A percentile compares a stretch with the other conserved stretches of the same genome.
Evolutionary conservation across 331 rosid species (phyloP).

Genomic region (Ulmus americana): DNA sequence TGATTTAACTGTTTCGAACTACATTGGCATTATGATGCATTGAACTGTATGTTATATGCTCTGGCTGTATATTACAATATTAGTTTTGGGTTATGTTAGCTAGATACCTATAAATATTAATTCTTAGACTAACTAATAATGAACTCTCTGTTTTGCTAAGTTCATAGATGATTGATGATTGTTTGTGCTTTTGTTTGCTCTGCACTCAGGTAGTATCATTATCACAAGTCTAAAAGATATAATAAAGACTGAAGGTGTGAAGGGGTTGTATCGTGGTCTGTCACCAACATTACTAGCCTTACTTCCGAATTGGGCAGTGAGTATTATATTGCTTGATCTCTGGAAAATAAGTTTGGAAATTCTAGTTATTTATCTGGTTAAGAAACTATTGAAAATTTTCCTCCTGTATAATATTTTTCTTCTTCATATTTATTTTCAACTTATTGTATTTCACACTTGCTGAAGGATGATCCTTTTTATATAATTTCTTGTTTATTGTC

Average conservation of each 20-base stretch:
- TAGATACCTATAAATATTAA: neutral
- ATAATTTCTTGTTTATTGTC: neutral
- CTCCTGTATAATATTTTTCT: neutral
- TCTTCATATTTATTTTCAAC: neutral
- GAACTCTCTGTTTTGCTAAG: neutral
- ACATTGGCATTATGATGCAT: neutral
- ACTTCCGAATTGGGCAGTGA: constrained; percentile 98
- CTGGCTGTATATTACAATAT: neutral
- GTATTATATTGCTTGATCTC: constrained; percentile 30
- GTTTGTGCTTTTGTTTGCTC: constrained; percentile 16
- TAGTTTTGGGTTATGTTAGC: neutral
- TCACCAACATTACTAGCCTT: constrained; percentile 84
- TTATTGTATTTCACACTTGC: neutral
- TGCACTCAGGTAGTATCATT: constrained; percentile 68
- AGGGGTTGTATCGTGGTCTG: constrained; percentile 94
- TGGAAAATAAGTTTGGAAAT: neutral
- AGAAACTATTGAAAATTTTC: neutral
- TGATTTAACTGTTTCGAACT: neutral
- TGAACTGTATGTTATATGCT: neutral
- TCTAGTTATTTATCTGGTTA: neutral
- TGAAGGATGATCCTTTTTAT: neutral
- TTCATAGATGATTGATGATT: constrained; percentile 8
- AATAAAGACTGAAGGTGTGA: constrained; percentile 67
- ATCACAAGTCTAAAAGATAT: constrained; percentile 61
- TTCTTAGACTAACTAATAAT: neutral